These are phyloP conservation scores for Pelagomonas calceolata DNA, from an alignment of 108 stramenopile genomes.

Conservation along the genomic window DNA sequence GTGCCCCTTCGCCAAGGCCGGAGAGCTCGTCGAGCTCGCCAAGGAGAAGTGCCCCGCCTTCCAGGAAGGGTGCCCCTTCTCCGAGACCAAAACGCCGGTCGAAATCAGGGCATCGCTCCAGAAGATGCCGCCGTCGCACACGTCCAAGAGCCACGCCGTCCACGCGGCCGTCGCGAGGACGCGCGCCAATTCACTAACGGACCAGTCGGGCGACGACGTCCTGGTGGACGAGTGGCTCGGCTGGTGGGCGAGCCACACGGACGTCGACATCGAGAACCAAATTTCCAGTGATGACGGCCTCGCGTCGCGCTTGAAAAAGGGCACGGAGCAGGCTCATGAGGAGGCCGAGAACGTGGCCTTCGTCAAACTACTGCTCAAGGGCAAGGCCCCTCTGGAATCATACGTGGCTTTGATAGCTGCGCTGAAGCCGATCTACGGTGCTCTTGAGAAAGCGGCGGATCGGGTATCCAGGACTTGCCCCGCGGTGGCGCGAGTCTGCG, in stretches of 20 bases:
- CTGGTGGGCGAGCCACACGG: background rate
- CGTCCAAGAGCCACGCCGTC: background rate
- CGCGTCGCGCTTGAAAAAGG: slow-evolving; percentile 59
- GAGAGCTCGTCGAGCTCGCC: background rate
- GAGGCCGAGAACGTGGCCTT: slow-evolving; percentile 78
- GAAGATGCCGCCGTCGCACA: background rate
- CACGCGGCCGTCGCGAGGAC: background rate
- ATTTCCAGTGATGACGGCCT: slow-evolving; percentile 10
- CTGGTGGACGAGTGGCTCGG: background rate
- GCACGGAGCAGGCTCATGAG: slow-evolving; percentile 62
- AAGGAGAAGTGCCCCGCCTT: slow-evolving; percentile 1
- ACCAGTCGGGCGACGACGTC: slow-evolving; percentile 2
- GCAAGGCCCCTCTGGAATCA: slow-evolving; percentile 55
- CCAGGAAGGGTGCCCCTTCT: slow-evolving; percentile 4
- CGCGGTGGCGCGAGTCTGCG: slow-evolving; percentile 13
- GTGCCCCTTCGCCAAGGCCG: too few relatives aligned
- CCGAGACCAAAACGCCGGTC: background rate
- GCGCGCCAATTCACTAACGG: background rate
- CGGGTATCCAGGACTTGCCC: slow-evolving; percentile 30
- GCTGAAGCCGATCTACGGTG: slow-evolving; percentile 56
- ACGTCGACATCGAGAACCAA: background rate
- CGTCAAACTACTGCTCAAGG: slow-evolving; percentile 67
- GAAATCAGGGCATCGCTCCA: background rate
- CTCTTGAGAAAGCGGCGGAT: slow-evolving; percentile 54
- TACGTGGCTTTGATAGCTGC: slow-evolving; percentile 50